phyloP scores from a whole-genome alignment of 2,329 filamentous ascomycete genomes.

The Ramichloridium luteum region DNA sequence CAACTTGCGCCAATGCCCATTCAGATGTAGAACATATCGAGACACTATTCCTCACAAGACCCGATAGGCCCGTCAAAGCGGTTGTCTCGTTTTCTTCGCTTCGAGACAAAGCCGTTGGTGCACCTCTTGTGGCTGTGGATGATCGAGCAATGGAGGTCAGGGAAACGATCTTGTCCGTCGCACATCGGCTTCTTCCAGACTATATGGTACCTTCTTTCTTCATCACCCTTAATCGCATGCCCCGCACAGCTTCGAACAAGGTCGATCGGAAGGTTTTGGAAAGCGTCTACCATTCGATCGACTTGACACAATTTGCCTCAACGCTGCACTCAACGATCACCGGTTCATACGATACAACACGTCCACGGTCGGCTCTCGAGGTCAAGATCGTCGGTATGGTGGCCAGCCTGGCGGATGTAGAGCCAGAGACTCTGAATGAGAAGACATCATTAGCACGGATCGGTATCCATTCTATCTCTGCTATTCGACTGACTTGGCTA shows the following conservation, averaged over 20 bases:
- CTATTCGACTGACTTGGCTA: constrained; percentile 5
- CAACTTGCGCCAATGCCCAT: no score
- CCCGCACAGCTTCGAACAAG: constrained; percentile 3
- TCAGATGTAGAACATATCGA: no score
- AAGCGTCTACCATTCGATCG: constrained; percentile 1
- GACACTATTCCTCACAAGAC: constrained; percentile 1
- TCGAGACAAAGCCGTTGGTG: constrained; percentile 2
- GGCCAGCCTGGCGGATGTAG: no score
- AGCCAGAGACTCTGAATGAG: no score
- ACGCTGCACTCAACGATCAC: no score
- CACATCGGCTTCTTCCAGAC: constrained; percentile 4
- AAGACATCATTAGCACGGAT: no score
- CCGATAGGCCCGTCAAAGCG: constrained; percentile 2
- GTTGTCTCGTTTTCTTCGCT: constrained; percentile 3
- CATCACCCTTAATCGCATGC: constrained; percentile 2
- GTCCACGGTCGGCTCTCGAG: no score
- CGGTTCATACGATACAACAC: no score
- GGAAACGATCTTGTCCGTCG: constrained; percentile 1
- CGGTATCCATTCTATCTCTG: no score
- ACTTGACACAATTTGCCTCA: no score
- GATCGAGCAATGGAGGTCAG: constrained; percentile 1
- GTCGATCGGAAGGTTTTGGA: constrained; percentile 4
- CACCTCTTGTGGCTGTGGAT: constrained; percentile 3
- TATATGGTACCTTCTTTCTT: constrained; percentile 4
- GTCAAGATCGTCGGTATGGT: no score